These are phyloP conservation scores for Emmonsiellopsis sp. DNA, from an alignment of 2,329 filamentous ascomycete genomes.

Conservation along the genomic window DNA sequence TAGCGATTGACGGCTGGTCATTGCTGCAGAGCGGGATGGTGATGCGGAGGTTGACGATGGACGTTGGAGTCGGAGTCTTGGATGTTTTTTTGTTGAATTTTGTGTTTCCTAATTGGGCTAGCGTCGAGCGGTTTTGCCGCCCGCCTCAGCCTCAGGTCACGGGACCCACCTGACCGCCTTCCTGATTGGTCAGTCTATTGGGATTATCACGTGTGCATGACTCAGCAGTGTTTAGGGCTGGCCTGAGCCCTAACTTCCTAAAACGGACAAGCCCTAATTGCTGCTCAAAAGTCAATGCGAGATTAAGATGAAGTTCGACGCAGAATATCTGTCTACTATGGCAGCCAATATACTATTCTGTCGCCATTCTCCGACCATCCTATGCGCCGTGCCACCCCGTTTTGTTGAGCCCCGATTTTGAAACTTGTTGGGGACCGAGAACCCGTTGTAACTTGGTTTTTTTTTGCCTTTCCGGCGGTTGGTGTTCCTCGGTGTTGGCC, in stretches of 20 bases:
- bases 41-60: too few species aligned
- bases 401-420: not conserved
- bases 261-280: not conserved
- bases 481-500: not conserved
- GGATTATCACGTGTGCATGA: too few species aligned
- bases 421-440: conserved; percentile 2
- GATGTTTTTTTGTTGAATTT: not conserved
- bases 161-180: not conserved
- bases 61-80: too few species aligned
- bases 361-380: not conserved
- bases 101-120: not conserved
- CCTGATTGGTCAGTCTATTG: too few species aligned
- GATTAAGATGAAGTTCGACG: too few species aligned
- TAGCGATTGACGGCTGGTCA: too few species aligned
- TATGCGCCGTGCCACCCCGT: not conserved
- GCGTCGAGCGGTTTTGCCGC: not conserved
- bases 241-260: not conserved
- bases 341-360: not conserved
- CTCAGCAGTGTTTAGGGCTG: too few species aligned
- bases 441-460: conserved; percentile 2
- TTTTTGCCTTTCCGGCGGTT: not conserved
- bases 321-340: not conserved
- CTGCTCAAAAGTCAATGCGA: not conserved
- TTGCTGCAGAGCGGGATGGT: too few species aligned
- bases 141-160: not conserved